A percentile compares a stretch with the other conserved stretches of the same genome.
Conservation (phyloP, 345 rosid species). For the Populus ilicifolia region DNA sequence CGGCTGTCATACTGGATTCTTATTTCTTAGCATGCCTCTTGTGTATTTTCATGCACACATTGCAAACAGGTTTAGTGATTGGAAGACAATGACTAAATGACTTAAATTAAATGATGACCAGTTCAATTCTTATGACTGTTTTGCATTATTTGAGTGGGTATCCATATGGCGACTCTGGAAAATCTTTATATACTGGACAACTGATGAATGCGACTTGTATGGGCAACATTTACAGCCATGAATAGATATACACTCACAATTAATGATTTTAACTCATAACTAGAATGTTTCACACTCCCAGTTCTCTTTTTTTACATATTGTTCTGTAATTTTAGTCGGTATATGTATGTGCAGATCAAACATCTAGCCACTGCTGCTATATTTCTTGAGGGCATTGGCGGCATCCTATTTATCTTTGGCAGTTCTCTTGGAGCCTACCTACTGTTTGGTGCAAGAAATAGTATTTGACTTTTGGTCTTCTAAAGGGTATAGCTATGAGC, state of each 20-base stretch:
- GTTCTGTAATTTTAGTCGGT: background rate
- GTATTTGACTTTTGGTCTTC: background rate
- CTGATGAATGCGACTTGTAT: background rate
- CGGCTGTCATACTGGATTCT: background rate
- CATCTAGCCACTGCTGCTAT: slow-evolving; percentile 20
- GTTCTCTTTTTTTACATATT: background rate
- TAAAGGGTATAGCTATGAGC: background rate
- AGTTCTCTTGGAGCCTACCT: slow-evolving; percentile 66
- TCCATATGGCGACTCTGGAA: background rate
- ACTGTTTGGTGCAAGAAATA: slow-evolving; percentile 44
- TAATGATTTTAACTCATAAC: background rate
- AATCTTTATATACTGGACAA: background rate
- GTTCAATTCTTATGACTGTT: background rate
- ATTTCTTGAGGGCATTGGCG: slow-evolving; percentile 61
- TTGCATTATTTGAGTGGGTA: background rate
- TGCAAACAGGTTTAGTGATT: background rate
- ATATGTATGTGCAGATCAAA: background rate
- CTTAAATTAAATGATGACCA: background rate
- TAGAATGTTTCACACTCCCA: background rate
- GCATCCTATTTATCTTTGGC: slow-evolving; percentile 68
- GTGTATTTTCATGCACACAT: background rate
- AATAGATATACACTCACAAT: background rate
- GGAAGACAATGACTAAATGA: background rate
- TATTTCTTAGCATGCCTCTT: background rate
- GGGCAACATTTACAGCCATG: background rate